phyloP scores from a whole-genome alignment of 1,284 basidiomycete species.

The Fomitopsis palustris region DNA sequence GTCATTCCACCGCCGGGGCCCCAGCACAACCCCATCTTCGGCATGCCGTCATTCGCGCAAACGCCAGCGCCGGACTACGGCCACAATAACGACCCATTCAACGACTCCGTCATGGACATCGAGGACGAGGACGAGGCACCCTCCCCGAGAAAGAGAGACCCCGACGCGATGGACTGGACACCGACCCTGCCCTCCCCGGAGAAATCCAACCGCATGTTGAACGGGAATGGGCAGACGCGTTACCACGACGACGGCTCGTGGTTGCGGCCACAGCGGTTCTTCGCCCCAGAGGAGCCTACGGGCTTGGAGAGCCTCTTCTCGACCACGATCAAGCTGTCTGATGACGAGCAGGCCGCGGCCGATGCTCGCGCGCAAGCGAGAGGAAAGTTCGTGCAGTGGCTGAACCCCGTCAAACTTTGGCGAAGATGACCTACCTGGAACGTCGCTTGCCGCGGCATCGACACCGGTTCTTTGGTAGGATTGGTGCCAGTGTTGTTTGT shows the following conservation, averaged over 20 bases:
- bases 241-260: constrained; percentile 38
- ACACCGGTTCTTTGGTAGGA: too few relatives aligned
- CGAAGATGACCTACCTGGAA: background rate
- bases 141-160: constrained; percentile 29
- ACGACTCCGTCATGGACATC: constrained; percentile 24
- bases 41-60: constrained; percentile 49
- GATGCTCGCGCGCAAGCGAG: background rate
- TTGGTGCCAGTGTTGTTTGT: too few relatives aligned
- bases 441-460: background rate
- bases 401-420: background rate
- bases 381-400: background rate
- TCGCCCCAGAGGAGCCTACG: constrained; percentile 72
- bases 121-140: constrained; percentile 23
- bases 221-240: constrained; percentile 16
- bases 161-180: constrained; percentile 69
- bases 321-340: constrained; percentile 40
- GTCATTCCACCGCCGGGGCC: constrained; percentile 24
- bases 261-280: constrained; percentile 69
- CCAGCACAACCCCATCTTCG: constrained; percentile 54
- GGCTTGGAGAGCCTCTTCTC: constrained; percentile 75
- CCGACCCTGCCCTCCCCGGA: constrained; percentile 40
- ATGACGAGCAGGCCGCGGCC: constrained; percentile 14
- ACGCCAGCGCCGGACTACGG: background rate
- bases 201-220: constrained; percentile 7
- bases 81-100: background rate